phyloP scores from a whole-genome alignment of 345 rosid genomes.

The Rhizophora mangle region DNA sequence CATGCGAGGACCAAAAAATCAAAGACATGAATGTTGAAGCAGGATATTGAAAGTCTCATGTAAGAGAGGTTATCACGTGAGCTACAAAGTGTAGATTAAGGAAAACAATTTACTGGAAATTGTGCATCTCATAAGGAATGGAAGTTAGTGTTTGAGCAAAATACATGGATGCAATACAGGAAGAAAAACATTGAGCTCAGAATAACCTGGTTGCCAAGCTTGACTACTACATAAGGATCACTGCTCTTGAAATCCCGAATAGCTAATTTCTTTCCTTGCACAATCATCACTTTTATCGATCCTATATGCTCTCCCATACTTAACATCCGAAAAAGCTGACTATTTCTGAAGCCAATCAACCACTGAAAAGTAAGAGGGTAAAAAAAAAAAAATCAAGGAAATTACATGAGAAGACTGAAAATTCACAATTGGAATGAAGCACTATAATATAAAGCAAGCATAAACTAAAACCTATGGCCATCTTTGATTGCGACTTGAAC shows the following conservation, averaged over 20 bases:
- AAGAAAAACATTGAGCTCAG: background rate
- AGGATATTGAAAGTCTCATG: background rate
- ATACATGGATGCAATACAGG: background rate
- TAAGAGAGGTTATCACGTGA: background rate
- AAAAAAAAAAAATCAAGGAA: background rate
- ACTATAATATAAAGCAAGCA: too few relatives aligned
- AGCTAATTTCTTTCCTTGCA: slow-evolving; percentile 71
- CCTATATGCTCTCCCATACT: slow-evolving; percentile 70
- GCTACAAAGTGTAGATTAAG: background rate
- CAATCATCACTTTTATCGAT: slow-evolving; percentile 65
- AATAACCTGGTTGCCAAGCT: slow-evolving; percentile 74
- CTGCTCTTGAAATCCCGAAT: slow-evolving; percentile 94
- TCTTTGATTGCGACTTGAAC: too few relatives aligned
- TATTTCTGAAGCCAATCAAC: background rate
- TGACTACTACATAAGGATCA: slow-evolving; percentile 92
- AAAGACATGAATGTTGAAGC: background rate
- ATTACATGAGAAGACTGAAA: too few relatives aligned
- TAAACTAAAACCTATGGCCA: too few relatives aligned
- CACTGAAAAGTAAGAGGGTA: background rate
- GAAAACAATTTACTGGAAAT: background rate
- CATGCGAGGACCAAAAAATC: background rate
- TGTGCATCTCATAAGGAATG: background rate
- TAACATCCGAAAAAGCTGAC: slow-evolving; percentile 4
- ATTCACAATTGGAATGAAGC: too few relatives aligned
- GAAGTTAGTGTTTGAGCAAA: background rate